Base-by-base conservation (phyloP, 495 filamentous ascomycete genomes). In the Daldinia decipiens region DNA sequence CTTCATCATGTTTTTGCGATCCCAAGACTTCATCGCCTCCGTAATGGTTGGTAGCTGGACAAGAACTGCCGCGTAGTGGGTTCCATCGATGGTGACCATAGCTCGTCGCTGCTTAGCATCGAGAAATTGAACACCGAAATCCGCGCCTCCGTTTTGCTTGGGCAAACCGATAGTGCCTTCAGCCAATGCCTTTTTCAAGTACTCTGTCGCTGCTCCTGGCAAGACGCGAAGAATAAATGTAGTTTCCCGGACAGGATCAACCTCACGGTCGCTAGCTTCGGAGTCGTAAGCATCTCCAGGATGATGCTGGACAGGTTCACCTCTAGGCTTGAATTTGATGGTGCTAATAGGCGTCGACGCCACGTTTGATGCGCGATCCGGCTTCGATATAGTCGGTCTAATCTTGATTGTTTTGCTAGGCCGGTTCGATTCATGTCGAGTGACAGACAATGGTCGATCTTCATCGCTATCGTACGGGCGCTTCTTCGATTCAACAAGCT, bases 11-110 rank as follows among this genome's bases (percentile, higher is more conserved):
- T 89, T 87, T 65, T 90, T 92, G 76, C 90, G 90, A 74, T 98
- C 95, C 91, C 95, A 97, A 58, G 90, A 94, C 81, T 99, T 99
- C 90, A 96, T 96, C 8, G 90, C 91, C 79, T 99, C 95, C 1
- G 97, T 88, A 63, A 99, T 91, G 69, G 90, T 95, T 0, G 95
- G 95, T 11, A 99, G 82, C 67, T 98, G 95, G 5, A 98, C 90
- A 56, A 98, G 80, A 5, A 88, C 82, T 21, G 92, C 94, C 0
- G 94, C 93, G 74, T 94, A 99, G 29, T 86, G 81, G 52, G 87
- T 80, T 1, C 89, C 89, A 15, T 88, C 83, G 26, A 99, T 84
- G 12, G 81, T 88, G 1, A 98, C 77, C 52, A 92, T 80, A 1
- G 90, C 89, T 9, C 93, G 87, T 53, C 95, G 88, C 1, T 89